phyloP scores from a whole-genome alignment of 306 rosid species.

The Corylus avellana region DNA sequence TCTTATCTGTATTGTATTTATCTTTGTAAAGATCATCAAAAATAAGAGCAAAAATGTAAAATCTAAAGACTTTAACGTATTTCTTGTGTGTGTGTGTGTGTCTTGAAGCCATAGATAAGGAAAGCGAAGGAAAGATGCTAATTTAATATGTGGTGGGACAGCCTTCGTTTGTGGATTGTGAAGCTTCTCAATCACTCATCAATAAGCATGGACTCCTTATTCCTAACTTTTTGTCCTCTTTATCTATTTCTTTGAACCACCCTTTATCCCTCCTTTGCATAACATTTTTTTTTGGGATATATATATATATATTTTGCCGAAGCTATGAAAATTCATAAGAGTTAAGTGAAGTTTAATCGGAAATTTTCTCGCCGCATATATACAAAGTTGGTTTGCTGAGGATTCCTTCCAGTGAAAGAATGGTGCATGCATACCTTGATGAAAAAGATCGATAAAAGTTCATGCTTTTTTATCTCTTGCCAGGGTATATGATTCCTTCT shows the following conservation, averaged over 20 bases:
- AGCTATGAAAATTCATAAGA: no score
- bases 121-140: not conserved
- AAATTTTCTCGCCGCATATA: no score
- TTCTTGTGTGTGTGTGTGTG: no score
- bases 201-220: constrained; percentile 21
- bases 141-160: constrained; percentile 5
- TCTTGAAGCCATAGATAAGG: not conserved
- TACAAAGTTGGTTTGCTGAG: not conserved
- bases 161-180: not conserved
- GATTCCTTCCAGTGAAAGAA: not conserved
- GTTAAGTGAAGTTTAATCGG: no score
- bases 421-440: not conserved
- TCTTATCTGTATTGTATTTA: no score
- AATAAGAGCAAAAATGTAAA: no score
- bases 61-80: no score
- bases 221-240: constrained; percentile 26
- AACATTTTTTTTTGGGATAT: no score
- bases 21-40: no score
- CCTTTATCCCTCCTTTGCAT: not conserved
- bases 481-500: constrained; percentile 24
- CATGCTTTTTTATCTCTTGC: not conserved
- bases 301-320: no score
- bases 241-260: not conserved
- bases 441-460: not conserved
- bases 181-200: constrained; percentile 29